phyloP scores from a whole-genome alignment of 2,329 filamentous ascomycete species.

The Fusarium duplospermum region DNA sequence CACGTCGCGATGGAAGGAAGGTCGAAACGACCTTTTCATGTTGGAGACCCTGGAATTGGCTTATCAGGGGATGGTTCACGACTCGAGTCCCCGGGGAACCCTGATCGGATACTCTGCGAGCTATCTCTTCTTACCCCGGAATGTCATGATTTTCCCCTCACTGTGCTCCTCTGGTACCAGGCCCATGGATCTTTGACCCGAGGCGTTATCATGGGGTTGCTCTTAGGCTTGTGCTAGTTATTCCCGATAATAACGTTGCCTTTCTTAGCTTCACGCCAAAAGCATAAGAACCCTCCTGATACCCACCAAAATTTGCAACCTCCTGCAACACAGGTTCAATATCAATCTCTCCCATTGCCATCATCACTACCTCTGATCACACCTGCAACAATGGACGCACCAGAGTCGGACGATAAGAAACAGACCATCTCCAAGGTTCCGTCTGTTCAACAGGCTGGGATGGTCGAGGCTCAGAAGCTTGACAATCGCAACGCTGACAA shows the following conservation, averaged over 20 bases:
- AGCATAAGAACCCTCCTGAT: conserved; percentile 1
- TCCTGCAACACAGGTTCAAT: not conserved
- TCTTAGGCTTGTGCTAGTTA: not conserved
- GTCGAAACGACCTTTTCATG: conserved; percentile 7
- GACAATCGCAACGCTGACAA: conserved; percentile 2
- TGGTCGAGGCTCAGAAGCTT: conserved; percentile 3
- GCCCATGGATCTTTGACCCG: not conserved
- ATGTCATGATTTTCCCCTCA: not conserved
- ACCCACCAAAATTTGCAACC: not conserved
- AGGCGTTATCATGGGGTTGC: not conserved
- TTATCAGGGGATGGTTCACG: not conserved
- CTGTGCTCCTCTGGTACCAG: not conserved
- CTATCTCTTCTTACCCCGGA: not conserved
- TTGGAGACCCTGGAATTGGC: not conserved
- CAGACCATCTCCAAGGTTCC: not conserved
- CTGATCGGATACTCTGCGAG: not conserved
- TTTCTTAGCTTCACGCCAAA: not conserved
- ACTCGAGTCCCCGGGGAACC: not conserved
- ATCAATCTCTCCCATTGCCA: not conserved
- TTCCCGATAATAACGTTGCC: not conserved
- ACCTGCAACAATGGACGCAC: not conserved
- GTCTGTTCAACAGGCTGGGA: not conserved
- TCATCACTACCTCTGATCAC: not conserved
- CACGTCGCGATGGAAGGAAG: not conserved
- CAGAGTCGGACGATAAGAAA: conserved; percentile 2